Conservation (phyloP, 192 early-diverging fungal genomes). For the Podila minutissima region DNA sequence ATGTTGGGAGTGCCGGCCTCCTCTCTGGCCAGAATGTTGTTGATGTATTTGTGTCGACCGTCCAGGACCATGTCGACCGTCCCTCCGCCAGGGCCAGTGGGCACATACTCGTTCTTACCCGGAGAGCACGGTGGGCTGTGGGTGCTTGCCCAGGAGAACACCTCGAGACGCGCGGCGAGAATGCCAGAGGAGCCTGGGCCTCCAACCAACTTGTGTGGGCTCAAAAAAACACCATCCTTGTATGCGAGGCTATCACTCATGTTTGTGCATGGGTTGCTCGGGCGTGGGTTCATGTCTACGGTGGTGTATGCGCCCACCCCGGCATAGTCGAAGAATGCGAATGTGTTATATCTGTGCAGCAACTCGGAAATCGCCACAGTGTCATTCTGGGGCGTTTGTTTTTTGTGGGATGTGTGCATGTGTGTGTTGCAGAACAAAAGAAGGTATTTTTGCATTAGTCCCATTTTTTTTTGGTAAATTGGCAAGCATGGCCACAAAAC, state of each 20-base stretch:
- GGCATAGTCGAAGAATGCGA: conserved; percentile 47
- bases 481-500: no score
- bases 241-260: conserved; percentile 8
- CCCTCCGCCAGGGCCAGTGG: conserved; percentile 53
- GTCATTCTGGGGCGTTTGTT: not conserved
- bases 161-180: conserved; percentile 17
- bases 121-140: conserved; percentile 1
- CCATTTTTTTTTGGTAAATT: no score
- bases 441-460: no score
- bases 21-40: conserved; percentile 32
- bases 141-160: not conserved
- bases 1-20: conserved; percentile 60
- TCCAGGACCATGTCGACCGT: conserved; percentile 52
- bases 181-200: conserved; percentile 46
- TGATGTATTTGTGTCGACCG: conserved; percentile 32
- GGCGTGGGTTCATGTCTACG: conserved; percentile 8
- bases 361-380: conserved; percentile 24
- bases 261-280: not conserved
- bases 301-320: conserved; percentile 19
- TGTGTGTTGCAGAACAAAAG: no score
- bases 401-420: no score
- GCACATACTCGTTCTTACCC: conserved; percentile 21
- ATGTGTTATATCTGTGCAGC: conserved; percentile 31
- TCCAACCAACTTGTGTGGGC: conserved; percentile 51
- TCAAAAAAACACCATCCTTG: conserved; percentile 38